Evolutionary conservation across 441 rosid genomes (phyloP).

Genomic region (Gossypium davidsonii): DNA sequence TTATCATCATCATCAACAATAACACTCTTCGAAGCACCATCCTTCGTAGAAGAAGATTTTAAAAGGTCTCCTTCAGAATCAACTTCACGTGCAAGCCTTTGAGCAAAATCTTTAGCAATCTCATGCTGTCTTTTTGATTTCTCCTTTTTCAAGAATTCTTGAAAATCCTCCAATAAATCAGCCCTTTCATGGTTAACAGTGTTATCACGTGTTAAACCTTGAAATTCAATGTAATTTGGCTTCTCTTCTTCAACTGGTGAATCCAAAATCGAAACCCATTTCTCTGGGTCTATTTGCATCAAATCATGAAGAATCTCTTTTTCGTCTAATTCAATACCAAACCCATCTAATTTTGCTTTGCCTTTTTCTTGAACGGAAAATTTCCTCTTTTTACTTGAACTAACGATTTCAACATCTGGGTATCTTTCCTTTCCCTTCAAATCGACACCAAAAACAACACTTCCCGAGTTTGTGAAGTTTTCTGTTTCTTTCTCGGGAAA

Average conservation of each 20-base stretch:
- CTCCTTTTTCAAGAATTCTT: neutral
- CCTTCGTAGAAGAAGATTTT: neutral
- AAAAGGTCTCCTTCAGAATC: neutral
- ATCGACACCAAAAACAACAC: slow-evolving; percentile 1
- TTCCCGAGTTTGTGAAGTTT: neutral
- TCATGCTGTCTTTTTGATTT: slow-evolving; percentile 4
- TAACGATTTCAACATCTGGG: slow-evolving; percentile 8
- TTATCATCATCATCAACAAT: neutral
- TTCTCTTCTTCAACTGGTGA: neutral
- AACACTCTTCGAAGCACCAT: neutral
- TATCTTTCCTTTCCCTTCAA: slow-evolving; percentile 8
- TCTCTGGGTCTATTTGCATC: neutral
- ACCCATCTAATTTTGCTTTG: slow-evolving; percentile 12
- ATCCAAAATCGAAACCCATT: neutral
- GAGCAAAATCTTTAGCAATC: slow-evolving; percentile 13
- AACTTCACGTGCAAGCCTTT: slow-evolving; percentile 8
- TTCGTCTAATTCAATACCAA: neutral
- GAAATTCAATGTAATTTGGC: neutral
- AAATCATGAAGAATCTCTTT: slow-evolving; percentile 4
- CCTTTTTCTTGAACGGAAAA: slow-evolving; percentile 16
- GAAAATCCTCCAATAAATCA: too few species aligned
- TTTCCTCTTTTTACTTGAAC: slow-evolving; percentile 16
- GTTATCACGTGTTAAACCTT: neutral
- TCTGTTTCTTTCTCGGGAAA: slow-evolving; percentile 8
- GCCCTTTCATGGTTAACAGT: neutral